Evolutionary conservation across 192 early-diverging fungal species (phyloP).

Genomic region (Entophlyctis luteolus): DNA sequence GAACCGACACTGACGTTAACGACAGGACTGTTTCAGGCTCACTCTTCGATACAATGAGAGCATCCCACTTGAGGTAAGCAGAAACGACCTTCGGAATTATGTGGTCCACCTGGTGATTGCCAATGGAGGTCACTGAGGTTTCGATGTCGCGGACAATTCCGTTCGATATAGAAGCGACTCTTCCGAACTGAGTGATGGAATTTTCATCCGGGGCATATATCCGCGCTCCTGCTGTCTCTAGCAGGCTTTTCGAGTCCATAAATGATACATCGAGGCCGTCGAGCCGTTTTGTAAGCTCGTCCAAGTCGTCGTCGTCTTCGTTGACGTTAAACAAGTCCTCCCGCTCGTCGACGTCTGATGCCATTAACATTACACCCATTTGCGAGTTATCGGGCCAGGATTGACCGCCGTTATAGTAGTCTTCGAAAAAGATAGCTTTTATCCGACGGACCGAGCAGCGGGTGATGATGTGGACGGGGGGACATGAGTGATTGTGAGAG

Average conservation of each 20-base stretch:
- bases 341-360: neutral
- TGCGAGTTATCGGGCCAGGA: neutral
- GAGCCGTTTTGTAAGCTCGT: neutral
- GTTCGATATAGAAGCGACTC: neutral
- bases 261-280: neutral
- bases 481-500: neutral
- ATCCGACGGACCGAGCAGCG: neutral
- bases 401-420: neutral
- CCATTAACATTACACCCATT: neutral
- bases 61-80: conserved; percentile 2
- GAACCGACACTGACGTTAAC: neutral
- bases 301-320: neutral
- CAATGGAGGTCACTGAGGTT: neutral
- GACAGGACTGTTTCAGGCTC: neutral
- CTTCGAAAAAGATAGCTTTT: neutral
- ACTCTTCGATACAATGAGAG: neutral
- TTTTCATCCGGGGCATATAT: neutral
- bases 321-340: neutral
- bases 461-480: neutral
- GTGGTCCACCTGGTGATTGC: neutral
- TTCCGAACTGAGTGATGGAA: neutral
- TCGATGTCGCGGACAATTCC: neutral
- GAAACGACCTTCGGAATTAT: neutral
- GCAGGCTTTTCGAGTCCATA: neutral
- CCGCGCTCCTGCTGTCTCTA: neutral